These are phyloP conservation scores for Drechmeria coniospora DNA, from an alignment of 2,329 filamentous ascomycete genomes.

Conservation along the genomic window DNA sequence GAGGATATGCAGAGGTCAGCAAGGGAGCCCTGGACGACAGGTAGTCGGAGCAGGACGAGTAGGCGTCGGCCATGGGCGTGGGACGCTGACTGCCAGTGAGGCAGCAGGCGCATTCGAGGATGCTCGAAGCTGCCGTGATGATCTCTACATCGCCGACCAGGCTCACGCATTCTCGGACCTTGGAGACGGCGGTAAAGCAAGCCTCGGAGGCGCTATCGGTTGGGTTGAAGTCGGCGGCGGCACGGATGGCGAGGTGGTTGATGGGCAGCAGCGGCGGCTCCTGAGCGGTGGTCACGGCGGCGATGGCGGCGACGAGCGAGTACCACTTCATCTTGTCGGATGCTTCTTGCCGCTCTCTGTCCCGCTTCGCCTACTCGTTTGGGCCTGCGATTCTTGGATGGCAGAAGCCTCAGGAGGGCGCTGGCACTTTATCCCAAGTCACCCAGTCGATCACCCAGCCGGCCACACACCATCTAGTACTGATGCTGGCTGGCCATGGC, in stretches of 20 bases:
- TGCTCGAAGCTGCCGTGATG: conserved; percentile 9
- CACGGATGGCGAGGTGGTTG: conserved; percentile 9
- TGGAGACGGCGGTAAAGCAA: conserved; percentile 9
- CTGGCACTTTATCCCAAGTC: too few relatives aligned
- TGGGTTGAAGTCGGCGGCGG: too few relatives aligned
- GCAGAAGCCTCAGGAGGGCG: too few relatives aligned
- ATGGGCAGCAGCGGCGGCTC: conserved; percentile 7
- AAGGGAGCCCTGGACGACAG: conserved; percentile 10
- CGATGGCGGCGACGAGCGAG: conserved; percentile 9
- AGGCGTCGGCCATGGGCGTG: conserved; percentile 10
- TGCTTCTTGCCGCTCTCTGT: too few relatives aligned
- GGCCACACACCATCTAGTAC: too few relatives aligned
- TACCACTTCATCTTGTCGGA: conserved; percentile 12
- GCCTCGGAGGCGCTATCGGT: too few relatives aligned
- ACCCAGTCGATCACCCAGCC: too few relatives aligned
- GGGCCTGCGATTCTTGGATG: too few relatives aligned
- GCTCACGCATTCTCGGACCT: conserved; percentile 10
- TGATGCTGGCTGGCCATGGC: too few relatives aligned
- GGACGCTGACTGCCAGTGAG: too few relatives aligned
- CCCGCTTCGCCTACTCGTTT: too few relatives aligned
- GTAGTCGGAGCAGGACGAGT: conserved; percentile 15
- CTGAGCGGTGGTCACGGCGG: conserved; percentile 12
- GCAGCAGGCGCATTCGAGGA: conserved; percentile 16
- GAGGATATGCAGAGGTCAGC: conserved; percentile 9
- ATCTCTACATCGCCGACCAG: conserved; percentile 10